Percentiles rank a stretch among this genome's conserved stretches.
Evolutionary conservation across 208 protist species (phyloP).

Genomic region (Leishmania tarentolae): DNA sequence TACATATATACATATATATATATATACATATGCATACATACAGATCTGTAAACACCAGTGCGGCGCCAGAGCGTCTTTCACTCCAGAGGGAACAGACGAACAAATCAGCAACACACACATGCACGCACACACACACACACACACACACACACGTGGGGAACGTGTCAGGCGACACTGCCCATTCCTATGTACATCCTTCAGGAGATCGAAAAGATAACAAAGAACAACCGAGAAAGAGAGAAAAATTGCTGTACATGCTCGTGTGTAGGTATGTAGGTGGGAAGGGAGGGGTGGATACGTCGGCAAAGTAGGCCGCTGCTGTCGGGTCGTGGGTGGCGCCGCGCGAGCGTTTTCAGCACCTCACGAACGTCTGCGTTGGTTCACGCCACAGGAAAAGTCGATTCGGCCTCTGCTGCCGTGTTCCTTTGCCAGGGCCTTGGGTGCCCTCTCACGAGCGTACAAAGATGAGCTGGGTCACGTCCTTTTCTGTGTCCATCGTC

Average conservation of each 20-base stretch:
- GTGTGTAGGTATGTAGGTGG: not conserved
- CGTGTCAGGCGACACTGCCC: not conserved
- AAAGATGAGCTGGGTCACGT: slow-evolving; percentile 79
- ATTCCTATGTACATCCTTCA: not conserved
- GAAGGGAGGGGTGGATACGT: not conserved
- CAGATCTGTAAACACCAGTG: not conserved
- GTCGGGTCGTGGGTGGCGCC: not conserved
- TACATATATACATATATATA: not conserved
- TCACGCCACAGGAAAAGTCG: not conserved
- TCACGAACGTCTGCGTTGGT: not conserved
- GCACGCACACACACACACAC: not conserved
- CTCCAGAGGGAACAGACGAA: not conserved
- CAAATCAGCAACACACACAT: not conserved
- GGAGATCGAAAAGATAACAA: not conserved
- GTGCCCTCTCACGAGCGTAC: slow-evolving; percentile 35
- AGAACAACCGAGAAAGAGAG: not conserved
- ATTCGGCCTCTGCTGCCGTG: not conserved
- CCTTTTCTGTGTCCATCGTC: slow-evolving; percentile 56
- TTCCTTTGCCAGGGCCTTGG: not conserved
- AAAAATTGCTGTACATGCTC: slow-evolving; percentile 1
- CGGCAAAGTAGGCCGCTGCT: not conserved
- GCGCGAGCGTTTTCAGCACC: not conserved
- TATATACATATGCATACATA: not conserved
- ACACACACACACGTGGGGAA: not conserved
- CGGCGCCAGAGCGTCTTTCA: not conserved